Percentiles rank a stretch among this genome's conserved stretches.
phyloP scores from a whole-genome alignment of 176 grass and related monocot species.

The Triticum aestivum region DNA sequence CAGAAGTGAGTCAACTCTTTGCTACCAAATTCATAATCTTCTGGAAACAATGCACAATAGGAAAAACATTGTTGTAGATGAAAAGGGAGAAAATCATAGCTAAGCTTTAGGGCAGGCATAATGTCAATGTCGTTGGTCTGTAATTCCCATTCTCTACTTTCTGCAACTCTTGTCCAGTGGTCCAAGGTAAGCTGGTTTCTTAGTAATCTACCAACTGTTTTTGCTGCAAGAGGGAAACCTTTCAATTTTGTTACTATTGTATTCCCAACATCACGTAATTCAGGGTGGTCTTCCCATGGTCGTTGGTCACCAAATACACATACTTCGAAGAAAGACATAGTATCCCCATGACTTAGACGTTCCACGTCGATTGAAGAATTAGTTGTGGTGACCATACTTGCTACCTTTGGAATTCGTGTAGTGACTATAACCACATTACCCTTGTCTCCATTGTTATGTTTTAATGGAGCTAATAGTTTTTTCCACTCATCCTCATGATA shows the following conservation, averaged over 20 bases:
- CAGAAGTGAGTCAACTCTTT: conserved; percentile 26
- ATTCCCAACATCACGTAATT: not conserved
- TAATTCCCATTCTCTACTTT: conserved; percentile 27
- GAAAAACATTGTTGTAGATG: conserved; percentile 36
- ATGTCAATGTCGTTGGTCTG: not conserved
- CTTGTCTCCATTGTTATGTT: not conserved
- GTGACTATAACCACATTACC: conserved; percentile 30
- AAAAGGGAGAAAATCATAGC: conserved; percentile 34
- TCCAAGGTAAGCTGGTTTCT: not conserved
- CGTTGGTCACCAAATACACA: not conserved
- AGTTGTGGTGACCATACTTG: not conserved
- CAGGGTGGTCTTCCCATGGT: not conserved
- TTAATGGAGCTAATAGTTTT: not conserved
- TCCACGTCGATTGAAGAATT: not conserved
- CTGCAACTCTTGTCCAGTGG: not conserved
- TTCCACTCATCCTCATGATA: not conserved
- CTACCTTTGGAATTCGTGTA: not conserved
- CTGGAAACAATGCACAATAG: conserved; percentile 29
- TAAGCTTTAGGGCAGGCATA: conserved; percentile 41
- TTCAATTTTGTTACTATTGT: not conserved
- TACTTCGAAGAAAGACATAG: not conserved
- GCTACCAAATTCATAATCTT: not conserved
- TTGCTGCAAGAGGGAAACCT: conserved; percentile 17
- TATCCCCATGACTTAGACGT: not conserved
- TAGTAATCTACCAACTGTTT: not conserved